Base-by-base conservation (phyloP, 2,329 filamentous ascomycete species). In the Dactylellina haptotyla region DNA sequence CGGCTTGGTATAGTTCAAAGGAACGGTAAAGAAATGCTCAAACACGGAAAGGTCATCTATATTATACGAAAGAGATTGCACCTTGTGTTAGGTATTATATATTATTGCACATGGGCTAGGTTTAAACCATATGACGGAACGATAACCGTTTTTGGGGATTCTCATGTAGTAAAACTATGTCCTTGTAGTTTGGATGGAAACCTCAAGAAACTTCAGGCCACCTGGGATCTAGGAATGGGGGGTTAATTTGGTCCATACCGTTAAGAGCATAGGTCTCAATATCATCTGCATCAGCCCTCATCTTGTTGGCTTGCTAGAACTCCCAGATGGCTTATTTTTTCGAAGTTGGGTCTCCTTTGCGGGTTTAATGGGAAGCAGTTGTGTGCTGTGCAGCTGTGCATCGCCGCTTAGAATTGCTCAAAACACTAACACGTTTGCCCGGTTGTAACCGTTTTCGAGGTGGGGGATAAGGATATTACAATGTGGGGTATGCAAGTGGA, bases 21-120 rank as follows among this genome's bases (percentile, higher is more conserved):
- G 70, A 30, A 74, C 70, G 6, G 1, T 46, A n/a, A 67, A 74
- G 23, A 74, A 74, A 18, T 67, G 62, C n/a, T 74, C 70, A 8
- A 62, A 43, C 14, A 74, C 32, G 23, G 59, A 46, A 18, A 67
- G 45, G n/a, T 41, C 51, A n/a, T 59, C 66, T 64, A 30, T 16
- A 63, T 56, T 20, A n/a, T 12, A 37, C 30, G 14, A 50, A 50
- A 28, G 2, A 14, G 28, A 50, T 2, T n/a, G n/a, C 20, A 28
- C 14, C 32, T 34, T 34, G 32, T 34, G 14, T 34, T 14, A 6
- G 32, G 32, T 14, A 14, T 6, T 34, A 14, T 6, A 6, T 34
- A 14, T 34, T 34, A 14, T 34, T 34, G 32, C 6, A 34, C 14
- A 14, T n/a, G n/a, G n/a, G n/a, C n/a, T n/a, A n/a, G n/a, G n/a